These are phyloP conservation scores for Zhuliangozyma parablackwelliae DNA, from an alignment of 1,139 yeast species.

Conservation along the genomic window DNA sequence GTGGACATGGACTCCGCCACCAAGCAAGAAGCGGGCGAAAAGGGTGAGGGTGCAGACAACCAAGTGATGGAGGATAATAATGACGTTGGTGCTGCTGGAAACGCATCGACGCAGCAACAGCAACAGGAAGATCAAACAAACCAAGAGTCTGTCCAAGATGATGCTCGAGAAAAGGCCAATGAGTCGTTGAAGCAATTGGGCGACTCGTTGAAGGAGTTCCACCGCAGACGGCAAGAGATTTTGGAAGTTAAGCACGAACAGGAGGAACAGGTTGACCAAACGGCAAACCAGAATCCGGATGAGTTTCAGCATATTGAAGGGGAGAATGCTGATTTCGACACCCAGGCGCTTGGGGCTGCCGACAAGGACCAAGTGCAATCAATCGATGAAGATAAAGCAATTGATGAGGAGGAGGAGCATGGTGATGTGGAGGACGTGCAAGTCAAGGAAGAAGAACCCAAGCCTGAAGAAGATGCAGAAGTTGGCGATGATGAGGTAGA, in stretches of 20 bases:
- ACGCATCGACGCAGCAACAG: constrained; percentile 48
- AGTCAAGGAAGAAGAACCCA: constrained; percentile 14
- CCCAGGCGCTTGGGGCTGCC: constrained; percentile 93
- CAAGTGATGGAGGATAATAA: constrained; percentile 64
- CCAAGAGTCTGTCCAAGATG: constrained; percentile 40
- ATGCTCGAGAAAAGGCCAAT: constrained; percentile 66
- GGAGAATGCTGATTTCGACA: constrained; percentile 65
- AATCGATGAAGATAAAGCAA: constrained; percentile 80
- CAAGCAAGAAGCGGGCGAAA: constrained; percentile 65
- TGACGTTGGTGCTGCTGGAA: constrained; percentile 66
- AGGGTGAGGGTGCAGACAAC: constrained; percentile 75
- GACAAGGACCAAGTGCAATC: constrained; percentile 73
- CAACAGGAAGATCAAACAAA: constrained; percentile 26
- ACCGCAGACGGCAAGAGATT: constrained; percentile 85
- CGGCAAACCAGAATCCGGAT: constrained; percentile 68
- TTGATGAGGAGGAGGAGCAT: constrained; percentile 57
- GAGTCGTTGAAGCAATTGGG: constrained; percentile 86
- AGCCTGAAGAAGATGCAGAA: constrained; percentile 14
- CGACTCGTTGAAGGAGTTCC: constrained; percentile 86
- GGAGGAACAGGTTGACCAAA: constrained; percentile 32
- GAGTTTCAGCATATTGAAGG: constrained; percentile 92
- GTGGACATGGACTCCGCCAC: constrained; percentile 63
- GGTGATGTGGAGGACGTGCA: constrained; percentile 6
- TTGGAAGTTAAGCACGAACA: constrained; percentile 53
- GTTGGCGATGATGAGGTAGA: constrained; percentile 14